These are phyloP conservation scores for Alternaria viburni DNA, from an alignment of 2,329 filamentous ascomycete species.

Conservation along the genomic window DNA sequence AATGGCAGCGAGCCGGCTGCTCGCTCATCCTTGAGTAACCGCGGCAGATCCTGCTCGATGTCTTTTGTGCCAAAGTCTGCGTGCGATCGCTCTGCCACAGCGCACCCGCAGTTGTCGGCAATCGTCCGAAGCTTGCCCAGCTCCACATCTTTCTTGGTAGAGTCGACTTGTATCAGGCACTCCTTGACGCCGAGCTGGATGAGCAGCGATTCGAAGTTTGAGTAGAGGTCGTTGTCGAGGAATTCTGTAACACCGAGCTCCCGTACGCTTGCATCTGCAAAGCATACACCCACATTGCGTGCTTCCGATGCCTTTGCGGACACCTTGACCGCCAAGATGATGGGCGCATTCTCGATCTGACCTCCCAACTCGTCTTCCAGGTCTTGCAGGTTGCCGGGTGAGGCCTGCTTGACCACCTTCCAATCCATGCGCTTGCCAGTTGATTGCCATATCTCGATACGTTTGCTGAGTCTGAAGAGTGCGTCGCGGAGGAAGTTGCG, in stretches of 20 bases:
- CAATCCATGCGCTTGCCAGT: slow-evolving; percentile 79
- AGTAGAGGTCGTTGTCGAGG: slow-evolving; percentile 97
- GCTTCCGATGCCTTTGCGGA: slow-evolving; percentile 85
- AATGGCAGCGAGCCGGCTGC: slow-evolving; percentile 80
- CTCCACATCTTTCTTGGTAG: slow-evolving; percentile 83
- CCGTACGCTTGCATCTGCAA: slow-evolving; percentile 93
- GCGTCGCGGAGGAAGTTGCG: slow-evolving; percentile 94
- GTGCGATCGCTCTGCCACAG: slow-evolving; percentile 78
- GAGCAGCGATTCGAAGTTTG: slow-evolving; percentile 93
- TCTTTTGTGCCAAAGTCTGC: slow-evolving; percentile 86
- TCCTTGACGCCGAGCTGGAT: slow-evolving; percentile 97
- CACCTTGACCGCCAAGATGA: slow-evolving; percentile 94
- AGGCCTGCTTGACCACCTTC: slow-evolving; percentile 88
- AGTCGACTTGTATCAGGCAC: slow-evolving; percentile 83
- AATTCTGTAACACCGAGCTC: slow-evolving; percentile 98
- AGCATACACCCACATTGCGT: slow-evolving; percentile 90
- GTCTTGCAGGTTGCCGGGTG: slow-evolving; percentile 94
- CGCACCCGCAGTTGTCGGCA: slow-evolving; percentile 89
- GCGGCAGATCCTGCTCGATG: slow-evolving; percentile 91
- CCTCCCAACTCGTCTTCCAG: slow-evolving; percentile 93
- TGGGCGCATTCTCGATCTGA: slow-evolving; percentile 85
- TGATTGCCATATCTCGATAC: slow-evolving; percentile 88
- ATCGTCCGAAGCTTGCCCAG: slow-evolving; percentile 86
- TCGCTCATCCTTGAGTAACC: slow-evolving; percentile 85
- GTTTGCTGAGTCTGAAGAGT: slow-evolving; percentile 87